These are phyloP conservation scores for Thraustochytrium striatum DNA, from an alignment of 352 stramenopile genomes.

Conservation along the genomic window DNA sequence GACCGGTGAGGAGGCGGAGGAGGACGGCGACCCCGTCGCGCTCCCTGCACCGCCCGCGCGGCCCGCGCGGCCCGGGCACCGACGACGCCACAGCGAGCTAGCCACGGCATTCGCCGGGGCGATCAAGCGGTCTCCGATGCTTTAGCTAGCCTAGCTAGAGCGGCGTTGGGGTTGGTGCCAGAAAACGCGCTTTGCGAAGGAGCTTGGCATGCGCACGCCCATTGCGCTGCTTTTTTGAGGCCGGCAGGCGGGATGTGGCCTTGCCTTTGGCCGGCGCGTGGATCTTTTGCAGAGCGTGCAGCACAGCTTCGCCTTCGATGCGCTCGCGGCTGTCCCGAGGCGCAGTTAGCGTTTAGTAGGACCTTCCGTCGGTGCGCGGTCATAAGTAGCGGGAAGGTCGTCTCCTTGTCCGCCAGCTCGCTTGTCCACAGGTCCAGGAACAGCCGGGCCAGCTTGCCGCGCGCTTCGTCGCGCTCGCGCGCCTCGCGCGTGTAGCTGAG, in stretches of 20 bases:
- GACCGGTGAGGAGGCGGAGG: not conserved
- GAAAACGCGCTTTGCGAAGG: no score
- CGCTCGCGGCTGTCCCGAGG: not conserved
- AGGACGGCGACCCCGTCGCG: not conserved
- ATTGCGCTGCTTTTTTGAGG: no score
- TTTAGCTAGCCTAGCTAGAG: no score
- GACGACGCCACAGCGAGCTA: no score
- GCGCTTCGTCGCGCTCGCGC: not conserved
- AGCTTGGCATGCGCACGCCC: no score
- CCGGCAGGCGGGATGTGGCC: no score
- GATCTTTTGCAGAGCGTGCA: not conserved
- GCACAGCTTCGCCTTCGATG: not conserved
- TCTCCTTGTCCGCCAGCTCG: not conserved
- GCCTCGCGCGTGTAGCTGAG: not conserved
- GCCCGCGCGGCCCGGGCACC: no score
- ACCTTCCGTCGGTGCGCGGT: not conserved
- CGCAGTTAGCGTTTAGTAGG: not conserved
- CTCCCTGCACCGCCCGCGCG: not conserved
- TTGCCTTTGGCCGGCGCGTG: not conserved
- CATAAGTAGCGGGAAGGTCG: not conserved
- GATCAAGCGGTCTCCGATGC: no score
- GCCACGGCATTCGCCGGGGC: no score
- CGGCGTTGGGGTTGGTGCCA: no score
- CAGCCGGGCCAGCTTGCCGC: not conserved
- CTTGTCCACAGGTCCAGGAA: not conserved